Conservation (phyloP, 495 filamentous ascomycete genomes). For the Podospora conica region DNA sequence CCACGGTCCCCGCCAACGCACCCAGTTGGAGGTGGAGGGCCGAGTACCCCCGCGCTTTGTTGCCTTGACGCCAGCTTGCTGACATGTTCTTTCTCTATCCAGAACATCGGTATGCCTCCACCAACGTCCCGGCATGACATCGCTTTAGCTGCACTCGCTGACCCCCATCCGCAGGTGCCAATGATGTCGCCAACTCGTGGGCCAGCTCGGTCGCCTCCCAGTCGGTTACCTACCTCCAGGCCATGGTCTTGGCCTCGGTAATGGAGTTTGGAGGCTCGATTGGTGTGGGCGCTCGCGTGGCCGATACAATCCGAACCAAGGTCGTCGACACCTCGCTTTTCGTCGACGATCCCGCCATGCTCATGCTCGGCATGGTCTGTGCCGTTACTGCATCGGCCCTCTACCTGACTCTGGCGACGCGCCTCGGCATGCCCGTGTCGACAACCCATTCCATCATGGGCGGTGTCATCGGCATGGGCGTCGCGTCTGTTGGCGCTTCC, state of each 20-base stretch:
- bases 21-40: background rate
- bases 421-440: slow-evolving; percentile 51
- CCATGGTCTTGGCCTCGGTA: slow-evolving; percentile 58
- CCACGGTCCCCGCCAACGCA: too few species aligned
- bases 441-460: slow-evolving; percentile 61
- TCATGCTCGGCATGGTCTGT: slow-evolving; percentile 60
- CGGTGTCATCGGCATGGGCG: slow-evolving; percentile 57
- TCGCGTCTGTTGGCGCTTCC: slow-evolving; percentile 46
- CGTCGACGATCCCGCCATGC: slow-evolving; percentile 42
- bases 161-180: slow-evolving; percentile 42
- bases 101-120: slow-evolving; percentile 11
- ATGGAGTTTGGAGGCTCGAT: slow-evolving; percentile 65
- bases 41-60: background rate
- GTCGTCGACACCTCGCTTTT: slow-evolving; percentile 53
- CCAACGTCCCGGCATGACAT: background rate
- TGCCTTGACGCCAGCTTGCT: background rate
- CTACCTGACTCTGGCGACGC: slow-evolving; percentile 52
- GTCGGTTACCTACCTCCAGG: slow-evolving; percentile 57
- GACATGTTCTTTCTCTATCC: background rate
- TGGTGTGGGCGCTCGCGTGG: slow-evolving; percentile 55
- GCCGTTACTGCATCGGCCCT: slow-evolving; percentile 54
- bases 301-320: slow-evolving; percentile 60
- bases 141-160: background rate
- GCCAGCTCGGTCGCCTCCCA: slow-evolving; percentile 64
- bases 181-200: slow-evolving; percentile 75